phyloP scores from a whole-genome alignment of 2,329 filamentous ascomycete species.

The Beauveria sp. region DNA sequence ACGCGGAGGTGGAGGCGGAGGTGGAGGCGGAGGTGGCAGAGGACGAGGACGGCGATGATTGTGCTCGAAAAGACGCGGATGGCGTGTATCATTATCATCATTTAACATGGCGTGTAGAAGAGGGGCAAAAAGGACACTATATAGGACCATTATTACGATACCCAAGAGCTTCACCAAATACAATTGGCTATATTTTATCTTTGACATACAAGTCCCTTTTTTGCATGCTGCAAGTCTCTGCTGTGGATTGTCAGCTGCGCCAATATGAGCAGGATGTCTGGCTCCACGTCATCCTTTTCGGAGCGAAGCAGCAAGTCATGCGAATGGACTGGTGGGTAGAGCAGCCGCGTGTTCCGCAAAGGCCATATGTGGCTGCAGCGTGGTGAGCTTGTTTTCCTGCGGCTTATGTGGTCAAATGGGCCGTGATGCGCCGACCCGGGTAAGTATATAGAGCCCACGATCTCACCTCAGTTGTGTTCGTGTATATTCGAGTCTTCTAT shows the following conservation, averaged over 20 bases:
- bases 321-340: neutral
- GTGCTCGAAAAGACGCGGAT: neutral
- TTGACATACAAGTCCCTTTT: neutral
- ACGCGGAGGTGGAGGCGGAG: constrained; percentile 16
- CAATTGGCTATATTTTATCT: neutral
- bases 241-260: neutral
- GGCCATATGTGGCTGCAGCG: neutral
- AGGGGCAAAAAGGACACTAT: neutral
- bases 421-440: neutral
- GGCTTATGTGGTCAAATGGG: neutral
- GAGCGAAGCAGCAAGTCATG: neutral
- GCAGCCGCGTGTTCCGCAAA: neutral
- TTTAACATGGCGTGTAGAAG: neutral
- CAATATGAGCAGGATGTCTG: neutral
- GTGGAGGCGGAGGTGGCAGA: constrained; percentile 16
- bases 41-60: constrained; percentile 3
- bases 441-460: neutral
- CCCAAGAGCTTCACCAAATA: neutral
- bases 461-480: neutral
- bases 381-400: neutral
- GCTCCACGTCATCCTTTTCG: neutral
- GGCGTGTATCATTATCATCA: neutral
- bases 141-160: neutral
- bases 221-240: neutral
- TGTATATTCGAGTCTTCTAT: neutral